Base-by-base conservation (phyloP, 2,329 filamentous ascomycete species). In the Sporothrix curviconia region DNA sequence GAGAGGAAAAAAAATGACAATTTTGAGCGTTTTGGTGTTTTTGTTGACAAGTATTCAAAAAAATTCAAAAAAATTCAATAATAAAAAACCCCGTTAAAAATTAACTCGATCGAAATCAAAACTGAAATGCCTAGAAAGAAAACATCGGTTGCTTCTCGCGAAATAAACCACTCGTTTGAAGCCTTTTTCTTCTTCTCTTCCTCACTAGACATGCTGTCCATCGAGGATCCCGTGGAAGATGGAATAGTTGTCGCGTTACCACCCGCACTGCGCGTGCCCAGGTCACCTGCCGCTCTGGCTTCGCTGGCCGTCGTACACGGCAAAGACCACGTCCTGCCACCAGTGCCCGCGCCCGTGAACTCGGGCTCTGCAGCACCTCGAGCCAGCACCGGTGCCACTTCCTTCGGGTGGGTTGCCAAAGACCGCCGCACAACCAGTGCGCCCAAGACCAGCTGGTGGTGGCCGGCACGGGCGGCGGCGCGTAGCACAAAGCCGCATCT, bases 351-450 rank as follows among this genome's bases (percentile, higher is more conserved):
- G 34, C 12, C 32, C 14, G n/a, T 63, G 61, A 87, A 87, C 70
- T 89, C 85, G 0, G 61, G 46, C 65, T 88, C 83, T 66, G 59
- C 55, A 89, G 70, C 37, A 87, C 83, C 64, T 83, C 78, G 28
- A 74, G 67, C 77, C 85, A 90, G 63, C 83, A 84, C 37, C 71
- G 60, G n/a, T 1, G 82, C 84, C 17, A 89, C 80, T 59, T 84
- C 81, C 32, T n/a, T 72, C 69, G 0, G 76, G 75, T 7, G 86
- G 86, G 66, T 89, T 87, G 0, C 63, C 65, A 67, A 87, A 89
- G 0, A 79, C 84, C n/a, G 4, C 86, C 86, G 64, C 86, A 90
- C 0, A n/a, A 86, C 87, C 50, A 90, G 66, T 0, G 86, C 86
- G 0, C 86, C 86, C 1, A 90, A 73, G 4, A 90, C 81, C 6